Conservation (phyloP, 495 filamentous ascomycete genomes). For the Penicillium desertorum region DNA sequence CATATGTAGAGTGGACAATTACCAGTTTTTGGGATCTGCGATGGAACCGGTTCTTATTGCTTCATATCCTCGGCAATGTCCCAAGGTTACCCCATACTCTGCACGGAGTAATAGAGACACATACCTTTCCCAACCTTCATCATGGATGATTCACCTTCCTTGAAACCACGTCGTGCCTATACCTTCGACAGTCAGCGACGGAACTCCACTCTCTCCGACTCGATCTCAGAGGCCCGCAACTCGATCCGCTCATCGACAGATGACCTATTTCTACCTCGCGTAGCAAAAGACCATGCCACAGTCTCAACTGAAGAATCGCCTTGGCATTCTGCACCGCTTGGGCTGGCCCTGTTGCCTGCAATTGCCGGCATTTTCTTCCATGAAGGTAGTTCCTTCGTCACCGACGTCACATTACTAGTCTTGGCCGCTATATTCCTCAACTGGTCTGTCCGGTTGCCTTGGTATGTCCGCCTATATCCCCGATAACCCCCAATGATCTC, state of each 20-base stretch:
- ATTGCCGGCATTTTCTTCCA: conserved; percentile 80
- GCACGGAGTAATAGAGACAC: neutral
- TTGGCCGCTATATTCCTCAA: conserved; percentile 85
- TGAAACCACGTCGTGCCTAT: conserved; percentile 16
- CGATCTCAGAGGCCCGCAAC: conserved; percentile 62
- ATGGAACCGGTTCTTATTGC: neutral
- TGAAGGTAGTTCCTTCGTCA: conserved; percentile 78
- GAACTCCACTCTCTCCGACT: conserved; percentile 74
- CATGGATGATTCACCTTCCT: conserved; percentile 22
- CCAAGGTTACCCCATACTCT: neutral
- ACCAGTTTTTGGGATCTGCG: neutral
- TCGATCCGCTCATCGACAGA: conserved; percentile 71
- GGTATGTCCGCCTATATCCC: conserved; percentile 49
- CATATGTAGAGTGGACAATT: no score
- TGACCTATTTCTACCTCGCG: conserved; percentile 67
- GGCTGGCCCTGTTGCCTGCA: conserved; percentile 80
- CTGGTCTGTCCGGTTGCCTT: conserved; percentile 89
- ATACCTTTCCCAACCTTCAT: neutral
- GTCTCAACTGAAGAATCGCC: conserved; percentile 53
- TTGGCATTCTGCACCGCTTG: conserved; percentile 77
- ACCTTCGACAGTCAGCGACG: conserved; percentile 55
- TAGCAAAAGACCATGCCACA: conserved; percentile 21
- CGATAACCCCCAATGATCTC: neutral
- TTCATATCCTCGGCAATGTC: neutral
- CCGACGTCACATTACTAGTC: conserved; percentile 77